These are phyloP conservation scores for Talaromyces trachyspermus DNA, from an alignment of 495 filamentous ascomycete species.

Conservation along the genomic window DNA sequence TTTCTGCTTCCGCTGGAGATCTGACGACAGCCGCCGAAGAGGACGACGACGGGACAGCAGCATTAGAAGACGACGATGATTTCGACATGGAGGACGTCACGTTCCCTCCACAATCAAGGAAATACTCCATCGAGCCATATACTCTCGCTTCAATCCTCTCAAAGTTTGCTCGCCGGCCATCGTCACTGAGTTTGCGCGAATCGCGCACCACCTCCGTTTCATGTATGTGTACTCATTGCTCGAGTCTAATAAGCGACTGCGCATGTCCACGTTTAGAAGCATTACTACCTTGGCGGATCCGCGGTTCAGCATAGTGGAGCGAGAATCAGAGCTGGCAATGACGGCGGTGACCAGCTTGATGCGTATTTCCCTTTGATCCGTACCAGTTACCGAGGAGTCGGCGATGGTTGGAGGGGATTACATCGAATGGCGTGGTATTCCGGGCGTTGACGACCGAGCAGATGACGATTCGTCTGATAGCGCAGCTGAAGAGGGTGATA, in stretches of 20 bases:
- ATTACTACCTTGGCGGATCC: conserved; percentile 24
- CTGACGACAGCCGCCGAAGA: conserved; percentile 54
- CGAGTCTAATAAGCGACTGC: conserved; percentile 82
- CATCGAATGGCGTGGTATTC: conserved; percentile 71
- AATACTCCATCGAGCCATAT: conserved; percentile 63
- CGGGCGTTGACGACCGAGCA: conserved; percentile 55
- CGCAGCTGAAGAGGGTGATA: conserved; percentile 20
- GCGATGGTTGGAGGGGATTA: conserved; percentile 84
- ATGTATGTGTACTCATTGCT: conserved; percentile 81
- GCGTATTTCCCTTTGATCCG: conserved; percentile 97
- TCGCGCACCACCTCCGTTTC: conserved; percentile 74
- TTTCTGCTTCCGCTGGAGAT: conserved; percentile 98
- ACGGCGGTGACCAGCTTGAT: conserved; percentile 72
- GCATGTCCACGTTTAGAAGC: conserved; percentile 55
- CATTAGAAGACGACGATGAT: conserved; percentile 35
- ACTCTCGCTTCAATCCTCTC: conserved; percentile 84
- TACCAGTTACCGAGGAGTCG: conserved; percentile 80
- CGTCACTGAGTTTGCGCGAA: conserved; percentile 81
- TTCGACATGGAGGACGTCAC: conserved; percentile 55
- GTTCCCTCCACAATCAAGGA: conserved; percentile 70
- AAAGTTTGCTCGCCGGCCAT: conserved; percentile 94
- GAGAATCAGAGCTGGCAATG: conserved; percentile 58
- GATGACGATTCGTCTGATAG: conserved; percentile 48
- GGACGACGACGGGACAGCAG: conserved; percentile 26
- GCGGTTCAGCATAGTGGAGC: conserved; percentile 38